A percentile compares a stretch with the other conserved stretches of the same genome.
Evolutionary conservation across 176 grass and related monocot species (phyloP).

Genomic region (Lolium rigidum): DNA sequence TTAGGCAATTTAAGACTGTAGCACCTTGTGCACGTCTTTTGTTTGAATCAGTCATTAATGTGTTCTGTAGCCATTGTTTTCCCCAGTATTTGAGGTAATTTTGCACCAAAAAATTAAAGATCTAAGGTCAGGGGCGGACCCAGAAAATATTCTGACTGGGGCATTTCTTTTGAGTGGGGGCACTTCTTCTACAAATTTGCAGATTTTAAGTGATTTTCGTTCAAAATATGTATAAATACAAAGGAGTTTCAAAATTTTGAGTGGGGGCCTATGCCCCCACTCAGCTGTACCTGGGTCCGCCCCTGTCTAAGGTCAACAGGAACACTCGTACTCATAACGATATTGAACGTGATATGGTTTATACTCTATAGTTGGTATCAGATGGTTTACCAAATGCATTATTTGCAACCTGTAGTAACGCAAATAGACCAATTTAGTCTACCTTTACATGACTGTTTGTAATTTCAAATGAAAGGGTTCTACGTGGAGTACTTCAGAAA

Average conservation of each 20-base stretch:
- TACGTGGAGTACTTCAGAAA: not conserved
- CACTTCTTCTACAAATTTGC: too few relatives aligned
- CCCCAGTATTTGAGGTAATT: not conserved
- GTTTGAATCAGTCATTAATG: slow-evolving; percentile 5
- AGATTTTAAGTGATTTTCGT: too few relatives aligned
- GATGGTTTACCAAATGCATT: slow-evolving; percentile 30
- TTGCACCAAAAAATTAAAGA: not conserved
- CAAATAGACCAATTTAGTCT: not conserved
- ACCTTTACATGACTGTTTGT: slow-evolving; percentile 26
- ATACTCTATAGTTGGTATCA: slow-evolving; percentile 23
- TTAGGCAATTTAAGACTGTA: slow-evolving; percentile 1
- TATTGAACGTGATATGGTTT: slow-evolving; percentile 20
- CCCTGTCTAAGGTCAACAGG: not conserved
- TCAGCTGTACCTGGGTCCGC: too few relatives aligned
- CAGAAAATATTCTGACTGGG: too few relatives aligned
- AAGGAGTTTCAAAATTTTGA: too few relatives aligned
- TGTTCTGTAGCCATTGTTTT: slow-evolving; percentile 17
- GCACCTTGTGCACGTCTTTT: slow-evolving; percentile 2
- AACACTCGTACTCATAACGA: not conserved
- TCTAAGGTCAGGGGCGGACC: too few relatives aligned
- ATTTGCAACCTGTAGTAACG: too few relatives aligned
- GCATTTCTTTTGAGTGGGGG: too few relatives aligned
- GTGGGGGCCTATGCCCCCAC: too few relatives aligned
- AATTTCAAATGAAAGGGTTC: slow-evolving; percentile 16
- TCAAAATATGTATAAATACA: too few relatives aligned